Evolutionary conservation across 139 green algal species (phyloP), one percentile per base, ranked within the genome.

Genomic region (Haematococcus lacustris): DNA sequence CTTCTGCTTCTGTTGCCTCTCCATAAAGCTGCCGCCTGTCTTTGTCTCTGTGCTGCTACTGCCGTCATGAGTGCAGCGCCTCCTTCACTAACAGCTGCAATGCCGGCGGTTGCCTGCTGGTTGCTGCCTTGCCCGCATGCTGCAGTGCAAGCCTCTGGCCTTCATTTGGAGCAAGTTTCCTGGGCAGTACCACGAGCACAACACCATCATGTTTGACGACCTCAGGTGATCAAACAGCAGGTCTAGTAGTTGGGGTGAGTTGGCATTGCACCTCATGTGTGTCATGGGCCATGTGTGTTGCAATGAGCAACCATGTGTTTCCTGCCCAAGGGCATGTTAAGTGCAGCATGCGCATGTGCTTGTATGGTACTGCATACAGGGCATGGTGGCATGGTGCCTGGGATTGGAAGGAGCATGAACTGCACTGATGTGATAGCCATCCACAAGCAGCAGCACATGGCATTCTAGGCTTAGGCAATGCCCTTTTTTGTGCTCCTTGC

Each of bases 131-230:
- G n/a, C n/a, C n/a, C n/a, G 89, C 23, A 77, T 97, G 47, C 96
- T 97, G 83, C 90, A 64, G 77, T 98, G 93, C 90, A 98, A 98
- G 81, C 94, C 94, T 1, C 82, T 98, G 57, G 78, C 73, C 2
- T 88, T 96, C 41, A 77, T 97, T 3, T 97, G 91, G 90, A 73
- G 50, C 2, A 89, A 90, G 69, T 91, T 79, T 84, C 82, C 84
- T 1, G 79, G 82, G 17, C 38, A 79, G 25, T 93, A 91, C 74
- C 80, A 65, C 21, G 47, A 57, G 4, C 33, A 83, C 68, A 97
- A 97, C 81, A 97, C 93, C 2, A 89, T 98, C 71, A 98, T 98
- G 94, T 87, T 98, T 61, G 94, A 98, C 73, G 93, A 98, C 81
- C 81, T 98, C 7, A 80, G 87, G 59, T 86, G 76, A 64, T 4